Evolutionary conservation across 768 basidiomycete genomes (phyloP).

Genomic region (Mrakia blollopis): DNA sequence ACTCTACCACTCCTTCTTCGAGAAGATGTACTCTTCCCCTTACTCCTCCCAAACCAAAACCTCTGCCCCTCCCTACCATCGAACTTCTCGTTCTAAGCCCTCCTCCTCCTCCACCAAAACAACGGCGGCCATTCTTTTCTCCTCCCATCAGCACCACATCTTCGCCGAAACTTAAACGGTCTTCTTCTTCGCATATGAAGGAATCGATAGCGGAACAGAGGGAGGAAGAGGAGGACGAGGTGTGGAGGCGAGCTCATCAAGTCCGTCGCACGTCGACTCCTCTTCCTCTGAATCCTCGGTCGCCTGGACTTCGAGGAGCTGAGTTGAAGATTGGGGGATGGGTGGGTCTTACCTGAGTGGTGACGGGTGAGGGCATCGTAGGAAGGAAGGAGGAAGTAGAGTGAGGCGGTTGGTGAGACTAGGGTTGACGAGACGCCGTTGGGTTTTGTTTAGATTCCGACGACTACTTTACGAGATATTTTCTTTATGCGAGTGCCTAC

Average conservation of each 20-base stretch:
- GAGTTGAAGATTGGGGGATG: background rate
- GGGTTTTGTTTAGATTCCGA: too few relatives aligned
- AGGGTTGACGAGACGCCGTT: too few relatives aligned
- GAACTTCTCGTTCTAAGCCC: background rate
- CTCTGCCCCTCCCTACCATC: background rate
- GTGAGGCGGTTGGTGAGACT: too few relatives aligned
- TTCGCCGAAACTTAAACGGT: background rate
- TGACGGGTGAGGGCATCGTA: too few relatives aligned
- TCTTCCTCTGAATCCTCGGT: background rate
- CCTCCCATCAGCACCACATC: background rate
- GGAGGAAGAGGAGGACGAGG: background rate
- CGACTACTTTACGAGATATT: too few relatives aligned
- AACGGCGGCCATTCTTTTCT: too few relatives aligned
- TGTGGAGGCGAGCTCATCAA: background rate
- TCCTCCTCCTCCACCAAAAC: too few relatives aligned
- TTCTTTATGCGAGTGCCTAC: too few relatives aligned
- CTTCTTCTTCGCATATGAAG: background rate
- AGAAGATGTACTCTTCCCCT: background rate
- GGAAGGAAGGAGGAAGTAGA: too few relatives aligned
- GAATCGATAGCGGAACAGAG: background rate
- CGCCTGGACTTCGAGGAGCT: background rate
- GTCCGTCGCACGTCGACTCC: background rate
- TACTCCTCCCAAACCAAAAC: background rate
- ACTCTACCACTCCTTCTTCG: background rate
- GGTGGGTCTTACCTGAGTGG: background rate